Evolutionary conservation across 164 flowering plant species (phyloP).

Genomic region (Echeveria elegans): DNA sequence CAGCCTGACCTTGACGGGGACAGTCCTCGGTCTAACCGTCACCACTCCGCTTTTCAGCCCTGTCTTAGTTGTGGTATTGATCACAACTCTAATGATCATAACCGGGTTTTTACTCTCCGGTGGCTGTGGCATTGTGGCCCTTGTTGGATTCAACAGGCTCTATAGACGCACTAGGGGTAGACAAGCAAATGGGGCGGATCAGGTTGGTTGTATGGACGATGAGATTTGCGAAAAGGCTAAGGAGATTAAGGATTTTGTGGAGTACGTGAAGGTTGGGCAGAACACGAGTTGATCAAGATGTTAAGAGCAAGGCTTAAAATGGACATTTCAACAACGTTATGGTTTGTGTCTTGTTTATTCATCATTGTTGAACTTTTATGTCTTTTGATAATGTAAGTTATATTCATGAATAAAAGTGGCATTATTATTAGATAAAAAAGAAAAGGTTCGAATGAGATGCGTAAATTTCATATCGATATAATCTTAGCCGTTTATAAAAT

Average conservation of each 20-base stretch:
- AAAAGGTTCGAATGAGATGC: too few species aligned
- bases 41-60: constrained; percentile 57
- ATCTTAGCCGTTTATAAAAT: too few species aligned
- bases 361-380: too few species aligned
- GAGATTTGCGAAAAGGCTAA: neutral
- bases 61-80: constrained; percentile 39
- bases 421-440: too few species aligned
- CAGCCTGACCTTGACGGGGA: constrained; percentile 39
- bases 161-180: neutral
- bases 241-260: neutral
- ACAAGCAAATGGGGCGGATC: neutral
- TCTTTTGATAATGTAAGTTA: too few species aligned
- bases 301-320: neutral
- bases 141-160: neutral
- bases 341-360: too few species aligned
- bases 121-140: neutral
- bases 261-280: neutral
- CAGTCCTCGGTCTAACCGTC: constrained; percentile 29
- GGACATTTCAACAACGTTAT: too few species aligned
- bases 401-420: too few species aligned
- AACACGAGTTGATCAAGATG: neutral
- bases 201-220: neutral
- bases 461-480: too few species aligned
- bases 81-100: constrained; percentile 17
- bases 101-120: constrained; percentile 36